Percentiles rank a stretch among this genome's conserved stretches.
phyloP scores from a whole-genome alignment of 208 protist genomes.

The Balamuthia mandrillaris region DNA sequence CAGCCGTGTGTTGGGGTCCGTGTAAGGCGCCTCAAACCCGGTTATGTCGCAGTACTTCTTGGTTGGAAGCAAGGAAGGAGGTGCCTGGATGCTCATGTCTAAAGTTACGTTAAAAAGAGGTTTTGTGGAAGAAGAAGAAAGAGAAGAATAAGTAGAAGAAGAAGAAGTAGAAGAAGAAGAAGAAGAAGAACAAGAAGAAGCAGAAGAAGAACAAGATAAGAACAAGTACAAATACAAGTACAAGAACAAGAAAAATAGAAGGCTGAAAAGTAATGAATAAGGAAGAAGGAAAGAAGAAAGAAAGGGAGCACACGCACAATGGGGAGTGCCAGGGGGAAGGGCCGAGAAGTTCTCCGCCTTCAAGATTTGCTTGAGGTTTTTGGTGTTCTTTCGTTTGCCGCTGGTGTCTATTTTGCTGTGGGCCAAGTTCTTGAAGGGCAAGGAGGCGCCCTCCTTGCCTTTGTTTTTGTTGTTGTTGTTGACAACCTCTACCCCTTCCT shows the following conservation, averaged over 20 bases:
- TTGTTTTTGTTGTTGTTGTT: too few species aligned
- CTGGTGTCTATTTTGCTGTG: too few species aligned
- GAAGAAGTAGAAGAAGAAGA: background rate
- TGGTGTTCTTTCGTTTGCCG: too few species aligned
- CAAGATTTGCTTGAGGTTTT: constrained; percentile 40
- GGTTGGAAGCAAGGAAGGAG: constrained; percentile 17
- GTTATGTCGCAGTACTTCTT: constrained; percentile 43
- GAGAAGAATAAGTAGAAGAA: background rate
- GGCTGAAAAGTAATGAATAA: background rate
- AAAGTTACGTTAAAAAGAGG: background rate
- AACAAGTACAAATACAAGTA: background rate
- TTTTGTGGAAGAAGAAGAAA: background rate
- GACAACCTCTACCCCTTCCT: too few species aligned
- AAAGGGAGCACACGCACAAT: background rate
- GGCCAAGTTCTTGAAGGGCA: constrained; percentile 26
- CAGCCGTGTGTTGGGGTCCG: background rate
- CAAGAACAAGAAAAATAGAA: background rate
- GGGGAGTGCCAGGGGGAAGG: background rate
- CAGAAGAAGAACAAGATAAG: background rate
- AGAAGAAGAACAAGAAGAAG: background rate
- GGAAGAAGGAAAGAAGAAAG: background rate
- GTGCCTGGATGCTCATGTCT: constrained; percentile 31
- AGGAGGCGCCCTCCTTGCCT: background rate
- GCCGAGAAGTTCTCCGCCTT: background rate
- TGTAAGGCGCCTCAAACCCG: constrained; percentile 23